A percentile compares a stretch with the other conserved stretches of the same genome.
Conservation (phyloP, 768 basidiomycete species). For the Boletus coccyginus region DNA sequence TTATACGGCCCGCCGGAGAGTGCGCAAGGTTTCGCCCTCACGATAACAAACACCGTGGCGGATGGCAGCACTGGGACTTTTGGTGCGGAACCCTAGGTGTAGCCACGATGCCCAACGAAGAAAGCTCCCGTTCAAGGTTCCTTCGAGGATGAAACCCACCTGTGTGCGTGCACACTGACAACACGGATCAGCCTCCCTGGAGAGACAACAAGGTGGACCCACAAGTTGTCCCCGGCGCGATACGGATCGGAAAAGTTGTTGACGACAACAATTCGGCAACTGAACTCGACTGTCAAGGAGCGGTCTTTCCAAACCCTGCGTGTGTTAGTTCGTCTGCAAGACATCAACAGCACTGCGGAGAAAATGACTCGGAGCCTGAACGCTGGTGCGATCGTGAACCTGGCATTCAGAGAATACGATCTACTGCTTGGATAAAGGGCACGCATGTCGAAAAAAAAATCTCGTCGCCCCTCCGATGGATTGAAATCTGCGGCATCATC, state of each 20-base stretch:
- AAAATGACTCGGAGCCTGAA: background rate
- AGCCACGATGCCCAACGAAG: background rate
- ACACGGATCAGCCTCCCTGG: too few species aligned
- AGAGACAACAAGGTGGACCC: background rate
- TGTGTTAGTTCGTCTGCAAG: background rate
- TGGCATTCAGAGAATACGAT: too few species aligned
- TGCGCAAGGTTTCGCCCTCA: background rate
- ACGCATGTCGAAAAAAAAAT: too few species aligned
- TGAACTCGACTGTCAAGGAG: background rate
- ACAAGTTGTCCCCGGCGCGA: background rate
- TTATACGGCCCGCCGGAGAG: background rate
- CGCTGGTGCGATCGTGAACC: background rate
- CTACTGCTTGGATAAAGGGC: too few species aligned
- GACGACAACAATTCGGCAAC: background rate
- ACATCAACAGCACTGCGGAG: background rate
- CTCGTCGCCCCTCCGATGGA: background rate
- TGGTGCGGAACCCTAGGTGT: too few species aligned
- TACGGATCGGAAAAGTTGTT: too few species aligned
- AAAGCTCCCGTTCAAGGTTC: background rate
- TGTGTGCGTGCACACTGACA: background rate
- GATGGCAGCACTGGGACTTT: too few species aligned
- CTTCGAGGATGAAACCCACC: too few species aligned
- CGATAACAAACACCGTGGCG: background rate
- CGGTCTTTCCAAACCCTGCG: background rate
- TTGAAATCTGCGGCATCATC: background rate